A percentile compares a stretch with the other conserved stretches of the same genome.
phyloP scores from a whole-genome alignment of 345 rosid species.

The Anastatica hierochuntica region DNA sequence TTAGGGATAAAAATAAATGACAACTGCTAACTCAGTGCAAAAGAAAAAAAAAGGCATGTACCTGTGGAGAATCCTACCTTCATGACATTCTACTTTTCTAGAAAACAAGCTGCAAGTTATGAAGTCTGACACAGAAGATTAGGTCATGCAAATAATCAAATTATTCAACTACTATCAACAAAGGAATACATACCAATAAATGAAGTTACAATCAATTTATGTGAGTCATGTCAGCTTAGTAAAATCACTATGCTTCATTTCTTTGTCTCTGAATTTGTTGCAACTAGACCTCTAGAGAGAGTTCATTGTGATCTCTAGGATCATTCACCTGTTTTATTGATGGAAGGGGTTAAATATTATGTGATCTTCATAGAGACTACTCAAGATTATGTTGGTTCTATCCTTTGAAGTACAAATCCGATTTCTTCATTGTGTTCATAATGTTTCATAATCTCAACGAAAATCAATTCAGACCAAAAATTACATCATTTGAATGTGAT shows the following conservation, averaged over 20 bases:
- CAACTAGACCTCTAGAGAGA: background rate
- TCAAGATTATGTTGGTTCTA: too few species aligned
- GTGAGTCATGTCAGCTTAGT: background rate
- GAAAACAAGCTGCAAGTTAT: background rate
- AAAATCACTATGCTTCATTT: background rate
- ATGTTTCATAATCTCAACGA: too few species aligned
- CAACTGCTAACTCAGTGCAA: background rate
- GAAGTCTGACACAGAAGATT: background rate
- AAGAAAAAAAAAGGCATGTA: background rate
- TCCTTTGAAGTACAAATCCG: too few species aligned
- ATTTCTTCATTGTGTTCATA: too few species aligned
- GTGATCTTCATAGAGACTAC: too few species aligned
- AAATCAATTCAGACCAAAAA: too few species aligned
- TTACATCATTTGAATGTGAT: too few species aligned
- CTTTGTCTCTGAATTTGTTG: fast-evolving
- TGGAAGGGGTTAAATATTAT: background rate
- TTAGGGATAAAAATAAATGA: background rate
- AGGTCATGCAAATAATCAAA: background rate
- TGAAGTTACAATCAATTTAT: background rate
- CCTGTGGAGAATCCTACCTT: fast-evolving
- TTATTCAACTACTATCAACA: background rate
- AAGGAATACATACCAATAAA: fast-evolving
- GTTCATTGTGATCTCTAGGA: background rate
- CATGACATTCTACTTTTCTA: background rate
- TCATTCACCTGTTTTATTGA: background rate